Conservation (phyloP, 768 basidiomycete genomes). For the Phylloporus sp. region DNA sequence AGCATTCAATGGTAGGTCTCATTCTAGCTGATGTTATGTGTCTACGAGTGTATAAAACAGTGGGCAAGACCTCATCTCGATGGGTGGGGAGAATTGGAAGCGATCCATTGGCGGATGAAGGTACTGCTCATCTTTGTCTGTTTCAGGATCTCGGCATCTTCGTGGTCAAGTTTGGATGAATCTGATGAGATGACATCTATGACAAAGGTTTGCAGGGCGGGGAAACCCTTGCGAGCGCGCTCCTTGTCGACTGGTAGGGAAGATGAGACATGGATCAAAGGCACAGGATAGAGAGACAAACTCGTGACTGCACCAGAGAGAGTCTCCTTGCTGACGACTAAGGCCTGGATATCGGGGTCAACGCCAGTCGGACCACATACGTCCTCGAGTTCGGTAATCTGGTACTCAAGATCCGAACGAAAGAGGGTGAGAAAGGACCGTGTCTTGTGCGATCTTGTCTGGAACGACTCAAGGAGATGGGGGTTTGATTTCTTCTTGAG, state of each 20-base stretch:
- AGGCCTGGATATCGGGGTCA: constrained; percentile 85
- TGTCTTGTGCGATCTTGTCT: constrained; percentile 52
- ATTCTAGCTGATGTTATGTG: too few relatives aligned
- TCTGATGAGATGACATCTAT: constrained; percentile 88
- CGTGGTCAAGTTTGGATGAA: constrained; percentile 52
- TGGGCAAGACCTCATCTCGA: constrained; percentile 7
- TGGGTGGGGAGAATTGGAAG: constrained; percentile 9
- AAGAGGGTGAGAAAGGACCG: constrained; percentile 70
- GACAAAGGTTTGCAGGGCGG: constrained; percentile 61
- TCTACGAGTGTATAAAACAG: background rate
- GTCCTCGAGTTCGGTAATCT: constrained; percentile 74
- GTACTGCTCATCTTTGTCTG: constrained; percentile 93
- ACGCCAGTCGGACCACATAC: constrained; percentile 89
- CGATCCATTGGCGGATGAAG: constrained; percentile 87
- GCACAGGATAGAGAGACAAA: constrained; percentile 30
- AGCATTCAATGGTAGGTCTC: too few relatives aligned
- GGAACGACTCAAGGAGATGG: constrained; percentile 61
- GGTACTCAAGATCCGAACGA: constrained; percentile 57
- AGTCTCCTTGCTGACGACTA: constrained; percentile 92
- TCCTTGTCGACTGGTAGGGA: constrained; percentile 54
- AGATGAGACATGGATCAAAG: background rate
- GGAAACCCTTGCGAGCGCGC: constrained; percentile 53
- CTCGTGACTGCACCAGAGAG: constrained; percentile 68
- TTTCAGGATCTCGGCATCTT: constrained; percentile 66
- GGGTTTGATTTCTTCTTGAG: constrained; percentile 68